Evolutionary conservation across 108 stramenopile species (phyloP), one percentile per base, ranked within the genome.

Genomic region (Hondaea fermentalgiana): DNA sequence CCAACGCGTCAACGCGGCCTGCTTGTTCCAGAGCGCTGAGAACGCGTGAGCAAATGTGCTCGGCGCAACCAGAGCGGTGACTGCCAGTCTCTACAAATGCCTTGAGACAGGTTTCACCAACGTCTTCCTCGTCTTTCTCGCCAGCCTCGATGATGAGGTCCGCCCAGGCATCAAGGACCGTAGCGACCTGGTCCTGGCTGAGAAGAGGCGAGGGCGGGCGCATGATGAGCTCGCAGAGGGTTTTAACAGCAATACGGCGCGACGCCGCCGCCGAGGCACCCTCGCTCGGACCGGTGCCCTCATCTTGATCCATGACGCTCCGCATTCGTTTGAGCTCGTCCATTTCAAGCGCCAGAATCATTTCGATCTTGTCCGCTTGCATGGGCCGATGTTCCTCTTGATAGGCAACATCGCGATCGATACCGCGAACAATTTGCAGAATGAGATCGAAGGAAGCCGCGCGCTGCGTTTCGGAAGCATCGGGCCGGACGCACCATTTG

Each of bases 401-500:
- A 45, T 83, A 83, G 76, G 14, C 76, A 43, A 83, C 76, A 47
- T 83, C 76, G 12, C 25, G 45, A 53, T 83, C 51, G 3, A 83
- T 83, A 0, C 49, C 76, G 19, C 76, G n/a, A 6, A 83, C 51
- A 17, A 83, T 21, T 23, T 53, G 45, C 51, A 53, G 49, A 83
- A 83, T 83, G 51, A 83, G 45, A 45, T 83, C 76, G 51, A 83
- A 35, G 10, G 76, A 21, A 12, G 76, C 76, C 19, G 49, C 51
- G n/a, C 76, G 76, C 76, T 83, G 76, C 17, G 76, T 53, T 23
- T 83, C 76, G 51, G 76, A 83, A 1, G 76, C 76, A 45, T 83
- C 76, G 14, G 76, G 76, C 12, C 76, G 76, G 16, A 83, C 45
- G 51, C 76, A 83, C 76, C 76, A 83, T 4, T 83, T 83, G 23